Percentiles rank a stretch among this genome's conserved stretches.
Evolutionary conservation across 208 protist genomes (phyloP).

Genomic region (Trypanosoma brucei): DNA sequence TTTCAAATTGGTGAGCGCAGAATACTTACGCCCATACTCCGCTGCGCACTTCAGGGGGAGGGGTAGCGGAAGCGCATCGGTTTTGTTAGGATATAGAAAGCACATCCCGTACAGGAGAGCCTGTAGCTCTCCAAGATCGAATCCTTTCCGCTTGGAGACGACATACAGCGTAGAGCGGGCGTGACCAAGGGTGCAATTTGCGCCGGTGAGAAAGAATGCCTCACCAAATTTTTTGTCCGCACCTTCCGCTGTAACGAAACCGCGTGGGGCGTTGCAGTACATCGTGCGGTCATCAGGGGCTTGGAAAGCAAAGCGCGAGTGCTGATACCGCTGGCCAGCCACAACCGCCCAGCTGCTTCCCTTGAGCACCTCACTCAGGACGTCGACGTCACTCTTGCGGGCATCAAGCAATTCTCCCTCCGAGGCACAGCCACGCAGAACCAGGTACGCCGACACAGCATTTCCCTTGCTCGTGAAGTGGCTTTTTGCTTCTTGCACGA

Average conservation of each 20-base stretch:
- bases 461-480: conserved; percentile 27
- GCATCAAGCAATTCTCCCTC: conserved; percentile 38
- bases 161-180: conserved; percentile 41
- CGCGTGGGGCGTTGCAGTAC: conserved; percentile 46
- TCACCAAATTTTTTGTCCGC: conserved; percentile 27
- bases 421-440: conserved; percentile 42
- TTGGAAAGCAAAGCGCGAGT: conserved; percentile 33
- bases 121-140: conserved; percentile 29
- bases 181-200: conserved; percentile 54
- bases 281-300: neutral
- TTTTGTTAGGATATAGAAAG: conserved; percentile 67
- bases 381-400: conserved; percentile 6
- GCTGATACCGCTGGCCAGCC: conserved; percentile 40
- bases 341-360: conserved; percentile 34
- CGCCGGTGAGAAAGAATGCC: conserved; percentile 39
- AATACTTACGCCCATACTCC: conserved; percentile 55
- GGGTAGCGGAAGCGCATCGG: conserved; percentile 49
- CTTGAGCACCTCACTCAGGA: conserved; percentile 24
- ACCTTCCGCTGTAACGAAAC: conserved; percentile 33
- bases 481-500: conserved; percentile 29
- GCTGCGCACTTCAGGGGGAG: conserved; percentile 56
- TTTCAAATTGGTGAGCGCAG: conserved; percentile 22
- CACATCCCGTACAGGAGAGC: conserved; percentile 45
- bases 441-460: conserved; percentile 23
- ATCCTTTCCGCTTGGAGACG: conserved; percentile 21